Base-by-base conservation (phyloP, 2,329 filamentous ascomycete genomes). In the Scolecobasidium constrictum region DNA sequence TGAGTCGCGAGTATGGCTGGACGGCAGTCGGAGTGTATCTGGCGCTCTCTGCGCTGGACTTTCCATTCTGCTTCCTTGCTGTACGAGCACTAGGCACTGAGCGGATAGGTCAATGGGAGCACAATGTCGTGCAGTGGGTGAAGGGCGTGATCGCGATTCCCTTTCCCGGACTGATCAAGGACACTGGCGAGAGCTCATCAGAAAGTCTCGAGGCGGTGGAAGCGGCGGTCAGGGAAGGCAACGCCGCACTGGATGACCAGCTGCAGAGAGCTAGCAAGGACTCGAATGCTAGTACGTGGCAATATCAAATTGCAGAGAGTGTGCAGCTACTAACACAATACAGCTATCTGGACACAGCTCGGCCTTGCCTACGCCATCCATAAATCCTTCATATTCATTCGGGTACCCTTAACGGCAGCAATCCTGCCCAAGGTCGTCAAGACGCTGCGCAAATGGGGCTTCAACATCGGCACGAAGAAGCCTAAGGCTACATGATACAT, bases 281-380 rank as follows among this genome's bases (percentile, higher is more conserved):
- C 16, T 45, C 47, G n/a, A 44, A 52, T 40, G 53, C 53, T 7
- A 50, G 53, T 55, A 47, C 21, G 53, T 53, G 5, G 19, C 5
- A 7, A 9, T n/a, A 13, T 38, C 11, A 12, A 5, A 3, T 21
- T 15, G 9, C 35, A 3, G 17, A n/a, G n/a, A 21, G 19, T 19
- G 35, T 13, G 13, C 20, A 9, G 12, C 17, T 18, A 18, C 43
- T 47, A 35, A 46, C 16, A 6, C 2, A 35, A 16, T 11, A 26
- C 50, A 81, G 77, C 75, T 54, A 67, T 83, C 40, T 81, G 77
- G 76, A 96, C 92, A 6, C 87, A 95, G 58, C 69, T 98, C 21
- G 87, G 86, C 13, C 73, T 98, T 38, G 92, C 92, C 11, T 98
- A 98, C 57, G 90, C 90, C 20, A 86, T 98, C 46, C 92, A 98